Evolutionary conservation across 2,329 filamentous ascomycete species (phyloP), one percentile per base, ranked within the genome.

Genomic region (Microsporum audouinii): DNA sequence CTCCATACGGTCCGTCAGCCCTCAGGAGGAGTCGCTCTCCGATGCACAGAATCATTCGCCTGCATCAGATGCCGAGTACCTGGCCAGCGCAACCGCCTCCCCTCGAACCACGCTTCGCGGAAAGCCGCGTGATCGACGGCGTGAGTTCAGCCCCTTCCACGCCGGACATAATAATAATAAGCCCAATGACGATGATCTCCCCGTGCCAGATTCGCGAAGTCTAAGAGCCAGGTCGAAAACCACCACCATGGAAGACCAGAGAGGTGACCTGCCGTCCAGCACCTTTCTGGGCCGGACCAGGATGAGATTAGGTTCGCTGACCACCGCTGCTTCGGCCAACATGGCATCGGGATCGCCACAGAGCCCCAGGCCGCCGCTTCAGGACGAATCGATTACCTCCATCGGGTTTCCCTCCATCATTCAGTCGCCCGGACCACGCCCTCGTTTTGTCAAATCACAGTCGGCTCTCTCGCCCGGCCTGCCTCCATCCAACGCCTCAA

Each of bases 401-500:
- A 79, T 80, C 62, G 77, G 78, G 2, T 79, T 74, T 62, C 78
- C 77, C 17, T 79, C 78, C 10, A 77, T 79, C 53, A 70, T 74
- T 41, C 74, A 77, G 58, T 73, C 75, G 23, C 72, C 75, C 39
- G 72, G 70, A 27, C 72, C 72, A 49, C 62, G 70, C 55, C 69
- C 69, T 38, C 72, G 74, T 14, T 70, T 72, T 38, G 71, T 69
- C 60, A 76, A 70, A 58, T 51, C 70, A 58, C 67, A 69, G 17
- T 68, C 71, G 14, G 68, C 70, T 41, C 66, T 63, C n/a, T 66
- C 69, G 33, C 64, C 64, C 31, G 36, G 27, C 17, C 23, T 41
- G 12, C 62, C 70, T 49, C 55, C 67, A 29, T 64, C 69, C n/a
- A 67, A 68, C 31, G 62, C 69, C 51, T 65, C 68, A 8, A 64